These are phyloP conservation scores for Coemansia sp. DNA, from an alignment of 192 early-diverging fungal species.

Conservation along the genomic window DNA sequence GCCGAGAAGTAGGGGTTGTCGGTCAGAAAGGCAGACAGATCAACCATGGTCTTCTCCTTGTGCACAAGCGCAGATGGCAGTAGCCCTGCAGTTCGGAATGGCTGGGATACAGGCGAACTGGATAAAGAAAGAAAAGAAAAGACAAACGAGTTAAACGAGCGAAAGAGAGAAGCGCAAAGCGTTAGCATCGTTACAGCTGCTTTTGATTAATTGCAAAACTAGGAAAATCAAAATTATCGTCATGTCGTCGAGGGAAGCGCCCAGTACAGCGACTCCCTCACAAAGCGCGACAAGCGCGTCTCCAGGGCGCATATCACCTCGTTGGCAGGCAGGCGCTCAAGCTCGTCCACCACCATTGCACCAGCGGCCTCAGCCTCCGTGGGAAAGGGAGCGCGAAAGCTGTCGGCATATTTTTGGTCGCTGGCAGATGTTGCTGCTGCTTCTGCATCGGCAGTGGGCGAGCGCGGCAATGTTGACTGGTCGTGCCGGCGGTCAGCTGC, in stretches of 20 bases:
- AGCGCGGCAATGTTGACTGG: not conserved
- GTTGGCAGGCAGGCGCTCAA: constrained; percentile 49
- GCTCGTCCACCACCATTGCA: constrained; percentile 38
- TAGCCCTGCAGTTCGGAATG: not conserved
- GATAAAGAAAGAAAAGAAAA: too few relatives aligned
- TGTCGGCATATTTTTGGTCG: not conserved
- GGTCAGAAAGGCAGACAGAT: constrained; percentile 50
- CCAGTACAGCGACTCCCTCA: constrained; percentile 52
- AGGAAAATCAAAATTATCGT: not conserved
- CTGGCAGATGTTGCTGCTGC: not conserved
- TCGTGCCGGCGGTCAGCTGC: not conserved
- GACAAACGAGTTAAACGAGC: too few relatives aligned
- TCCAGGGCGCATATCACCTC: constrained; percentile 53
- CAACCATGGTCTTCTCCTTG: constrained; percentile 52
- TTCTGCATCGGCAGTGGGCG: not conserved
- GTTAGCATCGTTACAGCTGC: too few relatives aligned
- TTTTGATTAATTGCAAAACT: too few relatives aligned
- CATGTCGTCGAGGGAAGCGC: constrained; percentile 44
- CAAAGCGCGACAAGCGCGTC: constrained; percentile 51
- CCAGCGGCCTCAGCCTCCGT: constrained; percentile 16
- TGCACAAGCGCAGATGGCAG: not conserved
- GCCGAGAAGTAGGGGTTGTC: constrained; percentile 94
- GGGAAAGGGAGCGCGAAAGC: constrained; percentile 31
- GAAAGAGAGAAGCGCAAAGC: too few relatives aligned
- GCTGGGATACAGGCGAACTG: too few relatives aligned